A percentile compares a stretch with the other conserved stretches of the same genome.
Evolutionary conservation across 2,329 filamentous ascomycete species (phyloP).

Genomic region (Aureobasidium mangrovei): DNA sequence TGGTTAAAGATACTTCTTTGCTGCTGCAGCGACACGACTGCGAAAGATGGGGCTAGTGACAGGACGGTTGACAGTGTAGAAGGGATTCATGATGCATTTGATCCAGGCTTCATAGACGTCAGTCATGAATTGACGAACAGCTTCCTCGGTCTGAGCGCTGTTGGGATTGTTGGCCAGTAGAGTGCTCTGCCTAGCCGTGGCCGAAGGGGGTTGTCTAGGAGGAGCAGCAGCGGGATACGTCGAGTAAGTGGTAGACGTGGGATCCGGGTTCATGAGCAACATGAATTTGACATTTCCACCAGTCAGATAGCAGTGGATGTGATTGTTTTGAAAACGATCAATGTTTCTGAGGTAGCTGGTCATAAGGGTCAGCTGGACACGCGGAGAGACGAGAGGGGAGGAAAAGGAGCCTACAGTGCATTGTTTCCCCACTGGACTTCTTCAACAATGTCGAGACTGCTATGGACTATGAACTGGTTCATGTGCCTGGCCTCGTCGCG

Average conservation of each 20-base stretch:
- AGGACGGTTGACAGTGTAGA: conserved; percentile 78
- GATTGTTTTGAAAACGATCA: conserved; percentile 93
- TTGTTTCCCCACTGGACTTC: conserved; percentile 89
- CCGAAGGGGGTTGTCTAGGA: conserved; percentile 17
- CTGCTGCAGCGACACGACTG: conserved; percentile 71
- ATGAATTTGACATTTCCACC: conserved; percentile 89
- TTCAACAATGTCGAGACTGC: conserved; percentile 87
- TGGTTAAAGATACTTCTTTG: conserved; percentile 76
- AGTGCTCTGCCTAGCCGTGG: conserved; percentile 26
- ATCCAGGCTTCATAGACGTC: conserved; percentile 97
- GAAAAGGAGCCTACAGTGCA: conserved; percentile 54
- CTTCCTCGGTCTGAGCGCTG: conserved; percentile 86
- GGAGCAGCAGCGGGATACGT: conserved; percentile 23
- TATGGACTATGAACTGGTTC: conserved; percentile 96
- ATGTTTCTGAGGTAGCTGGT: conserved; percentile 87
- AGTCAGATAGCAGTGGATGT: conserved; percentile 90
- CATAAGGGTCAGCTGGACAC: background rate
- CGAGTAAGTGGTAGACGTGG: conserved; percentile 27
- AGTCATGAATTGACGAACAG: conserved; percentile 85
- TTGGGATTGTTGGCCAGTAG: conserved; percentile 58
- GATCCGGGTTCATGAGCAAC: conserved; percentile 73
- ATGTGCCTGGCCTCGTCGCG: conserved; percentile 80
- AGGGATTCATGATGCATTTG: conserved; percentile 95
- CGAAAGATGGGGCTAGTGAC: conserved; percentile 83
- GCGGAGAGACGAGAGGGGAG: background rate